These are phyloP conservation scores for Tephrocybe sp. DNA, from an alignment of 768 basidiomycete species.

Conservation along the genomic window DNA sequence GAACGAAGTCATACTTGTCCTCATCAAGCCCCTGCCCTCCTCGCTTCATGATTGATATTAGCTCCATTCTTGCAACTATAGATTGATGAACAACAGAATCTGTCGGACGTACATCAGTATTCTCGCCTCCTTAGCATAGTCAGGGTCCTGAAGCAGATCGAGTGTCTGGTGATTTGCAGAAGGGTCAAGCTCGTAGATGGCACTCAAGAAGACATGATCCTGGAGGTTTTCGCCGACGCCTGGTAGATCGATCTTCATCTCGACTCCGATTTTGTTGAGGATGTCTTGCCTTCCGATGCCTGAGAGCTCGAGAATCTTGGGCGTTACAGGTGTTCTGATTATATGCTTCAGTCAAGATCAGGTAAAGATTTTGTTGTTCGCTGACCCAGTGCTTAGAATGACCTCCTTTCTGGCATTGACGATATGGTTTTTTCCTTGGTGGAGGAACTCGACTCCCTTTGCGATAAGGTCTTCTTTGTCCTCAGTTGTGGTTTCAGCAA, in stretches of 20 bases:
- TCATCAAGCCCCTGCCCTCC: slow-evolving; percentile 22
- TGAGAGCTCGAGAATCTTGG: slow-evolving; percentile 20
- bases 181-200: slow-evolving; percentile 11
- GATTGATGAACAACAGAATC: not conserved
- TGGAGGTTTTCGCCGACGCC: slow-evolving; percentile 20
- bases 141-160: slow-evolving; percentile 8
- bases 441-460: not conserved
- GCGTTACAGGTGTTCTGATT: not conserved
- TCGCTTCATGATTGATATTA: slow-evolving; percentile 11
- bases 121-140: slow-evolving; percentile 2
- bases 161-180: slow-evolving; percentile 5
- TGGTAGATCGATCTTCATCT: slow-evolving; percentile 15
- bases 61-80: not conserved
- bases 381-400: not conserved
- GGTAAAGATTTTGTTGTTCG: no score
- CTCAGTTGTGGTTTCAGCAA: not conserved
- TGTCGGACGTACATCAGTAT: slow-evolving; percentile 5
- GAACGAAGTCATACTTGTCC: slow-evolving; percentile 24
- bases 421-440: not conserved
- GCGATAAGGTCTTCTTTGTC: not conserved
- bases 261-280: slow-evolving; percentile 8
- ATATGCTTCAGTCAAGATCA: no score
- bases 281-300: slow-evolving; percentile 14
- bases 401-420: slow-evolving; percentile 2
- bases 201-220: slow-evolving; percentile 6